Percentiles rank a stretch among this genome's conserved stretches.
Conservation (phyloP, 179 eudicot species). For the Sideroxylon spinosum region DNA sequence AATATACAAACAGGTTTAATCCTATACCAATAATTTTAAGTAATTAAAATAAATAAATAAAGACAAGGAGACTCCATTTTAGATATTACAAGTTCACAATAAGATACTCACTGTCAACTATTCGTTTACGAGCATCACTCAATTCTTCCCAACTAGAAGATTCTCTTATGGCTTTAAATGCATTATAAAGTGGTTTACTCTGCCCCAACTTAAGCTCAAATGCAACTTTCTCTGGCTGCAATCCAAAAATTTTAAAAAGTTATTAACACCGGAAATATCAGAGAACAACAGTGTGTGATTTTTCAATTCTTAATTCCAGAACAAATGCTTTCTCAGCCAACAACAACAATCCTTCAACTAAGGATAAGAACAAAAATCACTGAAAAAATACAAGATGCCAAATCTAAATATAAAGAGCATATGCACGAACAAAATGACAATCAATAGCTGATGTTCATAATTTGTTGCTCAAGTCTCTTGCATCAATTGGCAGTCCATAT, state of each 20-base stretch:
- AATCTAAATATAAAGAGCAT: background rate
- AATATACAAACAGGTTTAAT: too few species aligned
- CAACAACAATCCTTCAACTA: background rate
- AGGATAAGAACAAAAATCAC: too few species aligned
- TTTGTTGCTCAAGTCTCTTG: background rate
- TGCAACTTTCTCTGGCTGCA: slow-evolving; percentile 94
- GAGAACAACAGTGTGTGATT: background rate
- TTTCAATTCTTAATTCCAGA: background rate
- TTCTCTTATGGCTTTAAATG: slow-evolving; percentile 76
- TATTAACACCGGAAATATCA: background rate
- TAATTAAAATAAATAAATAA: background rate
- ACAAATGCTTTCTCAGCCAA: background rate
- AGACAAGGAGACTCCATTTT: background rate
- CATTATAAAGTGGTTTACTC: slow-evolving; percentile 88
- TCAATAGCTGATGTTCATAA: background rate
- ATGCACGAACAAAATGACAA: slow-evolving; percentile 1
- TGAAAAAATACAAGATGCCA: too few species aligned
- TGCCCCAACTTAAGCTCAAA: slow-evolving; percentile 92
- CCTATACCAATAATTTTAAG: background rate
- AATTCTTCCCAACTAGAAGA: slow-evolving; percentile 70
- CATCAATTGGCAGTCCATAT: background rate
- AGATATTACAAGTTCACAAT: background rate
- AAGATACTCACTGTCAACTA: slow-evolving; percentile 73
- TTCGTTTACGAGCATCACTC: slow-evolving; percentile 80
- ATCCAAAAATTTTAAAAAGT: background rate